Base-by-base conservation (phyloP, 805 yeast genomes). In the Metschnikowia sp. region DNA sequence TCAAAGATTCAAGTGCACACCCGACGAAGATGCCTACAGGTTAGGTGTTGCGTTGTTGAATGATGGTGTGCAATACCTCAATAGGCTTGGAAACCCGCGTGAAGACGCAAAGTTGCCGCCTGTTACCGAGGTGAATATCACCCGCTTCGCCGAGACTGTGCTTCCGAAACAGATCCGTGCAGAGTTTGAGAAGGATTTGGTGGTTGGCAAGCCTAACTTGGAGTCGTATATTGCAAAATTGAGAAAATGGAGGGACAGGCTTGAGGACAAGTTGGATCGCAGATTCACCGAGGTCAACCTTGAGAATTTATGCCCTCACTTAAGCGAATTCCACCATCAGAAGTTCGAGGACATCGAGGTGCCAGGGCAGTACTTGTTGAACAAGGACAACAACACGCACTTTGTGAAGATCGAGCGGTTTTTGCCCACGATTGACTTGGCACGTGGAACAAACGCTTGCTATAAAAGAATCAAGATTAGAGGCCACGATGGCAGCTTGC, bases 271-370 rank as follows among this genome's bases (percentile, higher is more conserved):
- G 62, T 76, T 94, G 50, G 98, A 94, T 63, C 77, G 96, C 54
- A 78, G 95, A 49, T 84, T 89, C 47, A 79, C 83, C 29, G 80
- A 81, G 56, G 86, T 90, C 42, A 86, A 90, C 56, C 68, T 94
- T 52, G 99, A 94, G 67, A 82, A 90, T 48, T 75, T 94, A 52
- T 90, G 97, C 59, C 97, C 98, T 12, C 98, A 92, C 58, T 75
- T 94, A 65, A 86, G 96, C 63, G 97, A 91, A 63, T 94, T 95
- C 81, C 99, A 94, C 68, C 96, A 94, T 64, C 98, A 94, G 65
- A 92, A 90, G 68, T 94, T 94, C 62, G 99, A 94, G 64, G 99
- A 94, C 42, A 88, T 94, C 49, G 99, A 94, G 64, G 83, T 94
- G 49, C 99, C 99, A 0, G 99, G 99, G 1, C 99, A 94, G 63